Conservation (phyloP, 129 eudicot species). For the Flaveria linearis region DNA sequence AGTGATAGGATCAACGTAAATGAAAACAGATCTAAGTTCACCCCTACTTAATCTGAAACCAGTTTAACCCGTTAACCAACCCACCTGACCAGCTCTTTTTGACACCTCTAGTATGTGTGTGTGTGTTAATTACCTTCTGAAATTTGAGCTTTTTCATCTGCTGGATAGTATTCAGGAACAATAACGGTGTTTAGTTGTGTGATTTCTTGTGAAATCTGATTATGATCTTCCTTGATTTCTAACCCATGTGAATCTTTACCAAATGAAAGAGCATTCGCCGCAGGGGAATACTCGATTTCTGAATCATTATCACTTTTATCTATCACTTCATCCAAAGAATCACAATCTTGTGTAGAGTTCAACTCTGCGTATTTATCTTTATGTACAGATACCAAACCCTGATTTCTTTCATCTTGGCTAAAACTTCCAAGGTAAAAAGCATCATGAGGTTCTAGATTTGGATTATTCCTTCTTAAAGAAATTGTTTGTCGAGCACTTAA, state of each 20-base stretch:
- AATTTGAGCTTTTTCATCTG: constrained; percentile 27
- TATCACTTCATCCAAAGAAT: constrained; percentile 16
- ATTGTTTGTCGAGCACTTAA: constrained; percentile 17
- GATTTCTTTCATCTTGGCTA: constrained; percentile 28
- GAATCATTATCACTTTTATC: constrained; percentile 21
- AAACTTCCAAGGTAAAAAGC: constrained; percentile 13
- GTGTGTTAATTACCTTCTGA: constrained; percentile 39
- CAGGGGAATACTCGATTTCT: constrained; percentile 17
- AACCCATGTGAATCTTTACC: neutral
- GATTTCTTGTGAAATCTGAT: constrained; percentile 28
- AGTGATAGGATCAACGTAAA: neutral
- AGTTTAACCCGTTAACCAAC: neutral
- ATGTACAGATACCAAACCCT: too few relatives aligned
- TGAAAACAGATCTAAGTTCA: neutral
- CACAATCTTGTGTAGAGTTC: constrained; percentile 28
- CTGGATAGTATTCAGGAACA: constrained; percentile 26
- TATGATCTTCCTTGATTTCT: constrained; percentile 11
- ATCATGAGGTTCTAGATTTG: constrained; percentile 33
- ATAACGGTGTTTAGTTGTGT: constrained; percentile 18
- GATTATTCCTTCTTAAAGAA: constrained; percentile 33
- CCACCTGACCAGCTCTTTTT: neutral
- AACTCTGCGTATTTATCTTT: constrained; percentile 2
- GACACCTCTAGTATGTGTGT: neutral
- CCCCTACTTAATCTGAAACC: too few relatives aligned
- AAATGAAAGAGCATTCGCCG: constrained; percentile 3